phyloP scores from a whole-genome alignment of 2,329 filamentous ascomycete genomes.

The Ascochyta fabae region DNA sequence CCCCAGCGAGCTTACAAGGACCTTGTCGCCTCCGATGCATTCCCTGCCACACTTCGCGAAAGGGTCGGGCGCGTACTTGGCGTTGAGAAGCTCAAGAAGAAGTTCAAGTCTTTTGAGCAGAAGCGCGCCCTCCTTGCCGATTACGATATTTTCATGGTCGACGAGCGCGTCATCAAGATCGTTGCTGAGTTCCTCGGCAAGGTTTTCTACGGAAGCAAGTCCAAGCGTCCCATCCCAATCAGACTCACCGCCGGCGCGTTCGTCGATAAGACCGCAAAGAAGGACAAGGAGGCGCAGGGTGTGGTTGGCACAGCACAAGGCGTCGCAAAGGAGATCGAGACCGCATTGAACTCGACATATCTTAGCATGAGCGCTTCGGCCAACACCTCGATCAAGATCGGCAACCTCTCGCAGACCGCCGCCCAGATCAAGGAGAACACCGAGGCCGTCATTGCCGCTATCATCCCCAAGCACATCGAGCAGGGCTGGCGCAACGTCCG shows the following conservation, averaged over 20 bases:
- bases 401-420: conserved; percentile 74
- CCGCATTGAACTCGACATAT: conserved; percentile 76
- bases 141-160: conserved; percentile 92
- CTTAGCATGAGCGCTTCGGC: conserved; percentile 80
- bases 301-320: conserved; percentile 65
- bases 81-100: conserved; percentile 82
- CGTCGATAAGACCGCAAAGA: conserved; percentile 61
- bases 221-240: conserved; percentile 87
- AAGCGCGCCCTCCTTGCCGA: conserved; percentile 78
- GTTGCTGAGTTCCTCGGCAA: conserved; percentile 85
- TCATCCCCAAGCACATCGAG: conserved; percentile 81
- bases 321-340: conserved; percentile 81
- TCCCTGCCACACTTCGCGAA: conserved; percentile 55
- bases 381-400: conserved; percentile 82
- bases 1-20: conserved; percentile 91
- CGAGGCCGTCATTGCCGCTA: conserved; percentile 64
- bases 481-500: conserved; percentile 88
- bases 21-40: conserved; percentile 73
- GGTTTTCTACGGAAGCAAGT: conserved; percentile 84
- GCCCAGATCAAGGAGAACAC: conserved; percentile 83
- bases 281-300: conserved; percentile 42
- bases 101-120: conserved; percentile 88
- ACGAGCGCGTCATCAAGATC: conserved; percentile 78
- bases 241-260: conserved; percentile 69
- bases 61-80: conserved; percentile 72